These are phyloP conservation scores for Ampelocalamus luodianensis DNA, from an alignment of 176 grass and related monocot species.

Conservation along the genomic window DNA sequence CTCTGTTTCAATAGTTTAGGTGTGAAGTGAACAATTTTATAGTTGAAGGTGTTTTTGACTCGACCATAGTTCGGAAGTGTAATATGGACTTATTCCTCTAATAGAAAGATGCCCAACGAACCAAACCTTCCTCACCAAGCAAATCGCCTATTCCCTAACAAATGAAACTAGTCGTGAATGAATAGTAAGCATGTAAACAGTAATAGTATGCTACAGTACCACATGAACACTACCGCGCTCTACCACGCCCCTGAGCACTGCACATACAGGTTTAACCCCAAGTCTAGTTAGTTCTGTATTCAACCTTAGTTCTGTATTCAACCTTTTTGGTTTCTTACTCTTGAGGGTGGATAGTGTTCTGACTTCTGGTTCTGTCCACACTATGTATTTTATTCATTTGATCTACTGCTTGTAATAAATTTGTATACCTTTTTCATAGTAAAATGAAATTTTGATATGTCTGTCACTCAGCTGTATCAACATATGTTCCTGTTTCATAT, in stretches of 20 bases:
- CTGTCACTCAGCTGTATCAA: neutral
- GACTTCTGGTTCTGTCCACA: neutral
- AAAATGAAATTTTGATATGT: constrained; percentile 19
- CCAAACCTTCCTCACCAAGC: neutral
- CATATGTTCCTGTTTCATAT: constrained; percentile 14
- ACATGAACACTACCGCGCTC: neutral
- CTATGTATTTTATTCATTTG: neutral
- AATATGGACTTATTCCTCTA: no score
- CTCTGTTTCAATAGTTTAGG: no score
- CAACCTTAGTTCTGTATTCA: neutral
- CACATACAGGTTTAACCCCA: neutral
- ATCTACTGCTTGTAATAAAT: neutral
- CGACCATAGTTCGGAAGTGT: no score
- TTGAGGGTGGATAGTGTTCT: neutral
- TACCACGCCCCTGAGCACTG: neutral
- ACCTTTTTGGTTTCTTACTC: neutral
- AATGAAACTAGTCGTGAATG: neutral
- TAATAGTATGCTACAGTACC: neutral
- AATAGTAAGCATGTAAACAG: neutral
- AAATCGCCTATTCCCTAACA: neutral
- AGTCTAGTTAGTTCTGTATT: neutral
- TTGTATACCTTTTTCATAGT: neutral
- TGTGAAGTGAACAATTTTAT: no score
- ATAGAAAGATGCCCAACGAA: neutral
- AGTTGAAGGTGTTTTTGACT: no score